phyloP scores from a whole-genome alignment of 495 filamentous ascomycete species.

The Daldinia childiae region DNA sequence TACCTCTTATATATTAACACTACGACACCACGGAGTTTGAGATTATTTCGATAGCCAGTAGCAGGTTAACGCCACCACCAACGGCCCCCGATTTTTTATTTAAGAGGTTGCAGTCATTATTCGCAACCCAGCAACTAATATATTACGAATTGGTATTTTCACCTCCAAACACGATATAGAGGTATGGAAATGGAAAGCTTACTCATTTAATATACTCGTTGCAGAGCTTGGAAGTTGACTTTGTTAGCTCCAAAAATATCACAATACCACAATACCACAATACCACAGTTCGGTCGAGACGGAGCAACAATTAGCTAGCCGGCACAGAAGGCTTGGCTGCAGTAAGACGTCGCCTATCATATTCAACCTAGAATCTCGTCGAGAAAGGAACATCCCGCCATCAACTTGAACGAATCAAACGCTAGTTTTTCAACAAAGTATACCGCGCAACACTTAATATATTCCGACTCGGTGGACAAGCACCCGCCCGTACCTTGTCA shows the following conservation, averaged over 20 bases:
- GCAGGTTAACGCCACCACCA: constrained; percentile 33
- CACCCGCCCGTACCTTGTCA: constrained; percentile 7
- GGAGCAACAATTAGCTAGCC: constrained; percentile 12
- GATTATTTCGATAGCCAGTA: constrained; percentile 16
- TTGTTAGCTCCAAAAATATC: background rate
- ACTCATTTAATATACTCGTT: constrained; percentile 21
- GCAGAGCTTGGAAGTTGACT: constrained; percentile 6
- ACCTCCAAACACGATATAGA: background rate
- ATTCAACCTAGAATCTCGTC: constrained; percentile 5
- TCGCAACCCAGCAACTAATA: constrained; percentile 16
- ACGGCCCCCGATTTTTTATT: constrained; percentile 28
- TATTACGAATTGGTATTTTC: constrained; percentile 28
- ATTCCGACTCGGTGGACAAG: constrained; percentile 10
- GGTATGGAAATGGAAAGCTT: constrained; percentile 5
- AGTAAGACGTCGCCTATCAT: constrained; percentile 28
- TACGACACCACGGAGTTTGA: constrained; percentile 23
- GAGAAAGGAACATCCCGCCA: constrained; percentile 19
- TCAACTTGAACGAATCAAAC: constrained; percentile 25
- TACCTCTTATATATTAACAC: constrained; percentile 26
- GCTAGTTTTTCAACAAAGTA: constrained; percentile 2
- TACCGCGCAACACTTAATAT: constrained; percentile 7
- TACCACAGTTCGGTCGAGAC: constrained; percentile 12
- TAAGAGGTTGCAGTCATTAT: constrained; percentile 7
- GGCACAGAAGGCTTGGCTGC: constrained; percentile 31
- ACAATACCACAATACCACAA: background rate